Percentiles rank a stretch among this genome's conserved stretches.
Conservation (phyloP, 768 basidiomycete genomes). For the Suillus luteus region DNA sequence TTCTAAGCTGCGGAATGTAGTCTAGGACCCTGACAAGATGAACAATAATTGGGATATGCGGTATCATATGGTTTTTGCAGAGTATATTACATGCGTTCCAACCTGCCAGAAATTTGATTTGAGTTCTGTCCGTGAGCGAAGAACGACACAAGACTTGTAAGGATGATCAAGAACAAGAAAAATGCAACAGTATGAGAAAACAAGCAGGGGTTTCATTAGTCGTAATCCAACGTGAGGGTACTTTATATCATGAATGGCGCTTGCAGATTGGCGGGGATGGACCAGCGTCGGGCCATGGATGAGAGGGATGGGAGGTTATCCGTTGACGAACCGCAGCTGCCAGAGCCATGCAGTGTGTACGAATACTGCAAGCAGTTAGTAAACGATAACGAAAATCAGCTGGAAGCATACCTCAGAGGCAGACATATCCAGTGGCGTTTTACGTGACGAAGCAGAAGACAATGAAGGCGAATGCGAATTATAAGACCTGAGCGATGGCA, state of each 20-base stretch:
- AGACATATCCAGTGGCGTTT: slow-evolving; percentile 25
- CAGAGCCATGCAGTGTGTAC: slow-evolving; percentile 29
- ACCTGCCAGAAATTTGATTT: slow-evolving; percentile 28
- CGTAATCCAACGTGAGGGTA: slow-evolving; percentile 12
- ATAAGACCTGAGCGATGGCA: slow-evolving; percentile 32
- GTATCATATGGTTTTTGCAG: slow-evolving; percentile 25
- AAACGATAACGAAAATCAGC: neutral
- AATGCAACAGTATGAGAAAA: slow-evolving; percentile 17
- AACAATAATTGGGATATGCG: slow-evolving; percentile 16
- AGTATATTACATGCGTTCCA: slow-evolving; percentile 38
- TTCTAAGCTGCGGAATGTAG: neutral
- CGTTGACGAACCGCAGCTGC: slow-evolving; percentile 33
- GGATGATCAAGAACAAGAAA: slow-evolving; percentile 26
- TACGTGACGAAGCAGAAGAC: slow-evolving; percentile 29
- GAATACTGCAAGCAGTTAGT: slow-evolving; percentile 21
- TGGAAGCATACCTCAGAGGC: slow-evolving; percentile 29
- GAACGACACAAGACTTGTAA: slow-evolving; percentile 30
- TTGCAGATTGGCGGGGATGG: slow-evolving; percentile 34
- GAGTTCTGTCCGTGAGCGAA: slow-evolving; percentile 26
- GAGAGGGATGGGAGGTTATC: slow-evolving; percentile 38
- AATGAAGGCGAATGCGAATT: slow-evolving; percentile 33
- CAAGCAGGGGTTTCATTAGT: neutral
- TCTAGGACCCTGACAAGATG: slow-evolving; percentile 24
- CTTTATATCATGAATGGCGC: slow-evolving; percentile 38
- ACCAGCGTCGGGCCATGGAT: slow-evolving; percentile 40